Evolutionary conservation across 228 moss, liverwort and hornwort genomes (phyloP).

Genomic region (Sphagnum magellanicum): DNA sequence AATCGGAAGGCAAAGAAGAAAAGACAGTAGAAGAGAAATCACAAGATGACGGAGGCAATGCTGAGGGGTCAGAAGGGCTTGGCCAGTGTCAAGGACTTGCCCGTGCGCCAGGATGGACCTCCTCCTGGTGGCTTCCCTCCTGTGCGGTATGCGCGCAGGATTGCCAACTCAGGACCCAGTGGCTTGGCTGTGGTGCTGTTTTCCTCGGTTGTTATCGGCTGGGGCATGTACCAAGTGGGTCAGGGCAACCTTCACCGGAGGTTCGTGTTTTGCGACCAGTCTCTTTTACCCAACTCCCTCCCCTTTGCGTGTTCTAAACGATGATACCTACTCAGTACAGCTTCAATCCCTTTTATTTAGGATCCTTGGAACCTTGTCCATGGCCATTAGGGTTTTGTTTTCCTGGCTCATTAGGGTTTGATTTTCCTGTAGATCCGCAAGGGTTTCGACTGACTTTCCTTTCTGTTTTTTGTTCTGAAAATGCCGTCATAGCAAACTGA

Average conservation of each 20-base stretch:
- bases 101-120: constrained; percentile 92
- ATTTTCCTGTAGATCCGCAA: no score
- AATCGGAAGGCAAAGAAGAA: no score
- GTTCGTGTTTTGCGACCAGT: constrained; percentile 21
- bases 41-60: constrained; percentile 72
- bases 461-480: no score
- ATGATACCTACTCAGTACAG: no score
- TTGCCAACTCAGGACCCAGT: constrained; percentile 74
- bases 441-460: no score
- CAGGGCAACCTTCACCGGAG: constrained; percentile 89
- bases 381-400: no score
- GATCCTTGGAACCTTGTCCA: no score
- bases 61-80: constrained; percentile 85
- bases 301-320: not conserved
- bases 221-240: constrained; percentile 92
- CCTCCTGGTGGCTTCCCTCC: constrained; percentile 94
- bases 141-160: constrained; percentile 85
- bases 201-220: constrained; percentile 66
- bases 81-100: constrained; percentile 91
- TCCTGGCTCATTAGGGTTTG: no score
- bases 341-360: no score
- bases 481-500: no score
- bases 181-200: constrained; percentile 68
- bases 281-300: not conserved
- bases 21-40: not conserved